phyloP scores from a whole-genome alignment of 345 rosid species.

The Euphorbia tirucalli region DNA sequence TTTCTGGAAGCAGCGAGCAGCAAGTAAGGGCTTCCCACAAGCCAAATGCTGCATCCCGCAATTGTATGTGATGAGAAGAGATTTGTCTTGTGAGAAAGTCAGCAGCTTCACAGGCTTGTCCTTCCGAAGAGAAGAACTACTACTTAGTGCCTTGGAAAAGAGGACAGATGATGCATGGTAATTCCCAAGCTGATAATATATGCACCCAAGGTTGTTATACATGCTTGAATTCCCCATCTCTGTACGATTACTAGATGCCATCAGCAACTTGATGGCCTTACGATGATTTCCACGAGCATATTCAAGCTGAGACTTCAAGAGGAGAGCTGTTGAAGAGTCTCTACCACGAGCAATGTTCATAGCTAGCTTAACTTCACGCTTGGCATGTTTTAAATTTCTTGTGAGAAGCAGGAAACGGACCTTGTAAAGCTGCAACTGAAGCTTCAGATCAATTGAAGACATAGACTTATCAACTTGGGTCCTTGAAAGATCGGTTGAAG shows the following conservation, averaged over 20 bases:
- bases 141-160: slow-evolving; percentile 72
- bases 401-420: slow-evolving; percentile 82
- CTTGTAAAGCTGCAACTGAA: slow-evolving; percentile 92
- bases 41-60: slow-evolving; percentile 83
- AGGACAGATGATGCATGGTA: slow-evolving; percentile 60
- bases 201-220: slow-evolving; percentile 91
- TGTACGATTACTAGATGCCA: slow-evolving; percentile 68
- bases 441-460: slow-evolving; percentile 72
- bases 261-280: slow-evolving; percentile 87
- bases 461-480: slow-evolving; percentile 50
- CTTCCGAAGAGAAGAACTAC: slow-evolving; percentile 62
- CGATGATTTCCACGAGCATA: slow-evolving; percentile 91
- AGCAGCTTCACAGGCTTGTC: slow-evolving; percentile 66
- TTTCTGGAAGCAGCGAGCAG: slow-evolving; percentile 87
- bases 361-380: slow-evolving; percentile 96
- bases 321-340: slow-evolving; percentile 85
- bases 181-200: slow-evolving; percentile 74
- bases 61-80: slow-evolving; percentile 73
- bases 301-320: slow-evolving; percentile 95
- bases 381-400: slow-evolving; percentile 85
- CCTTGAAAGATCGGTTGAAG: slow-evolving; percentile 56
- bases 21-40: slow-evolving; percentile 79
- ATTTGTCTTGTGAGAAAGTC: slow-evolving; percentile 81
- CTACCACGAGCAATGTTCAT: slow-evolving; percentile 85
- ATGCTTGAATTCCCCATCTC: slow-evolving; percentile 73